Evolutionary conservation across 352 stramenopile species (phyloP).

Genomic region (Phytophthora litchii): DNA sequence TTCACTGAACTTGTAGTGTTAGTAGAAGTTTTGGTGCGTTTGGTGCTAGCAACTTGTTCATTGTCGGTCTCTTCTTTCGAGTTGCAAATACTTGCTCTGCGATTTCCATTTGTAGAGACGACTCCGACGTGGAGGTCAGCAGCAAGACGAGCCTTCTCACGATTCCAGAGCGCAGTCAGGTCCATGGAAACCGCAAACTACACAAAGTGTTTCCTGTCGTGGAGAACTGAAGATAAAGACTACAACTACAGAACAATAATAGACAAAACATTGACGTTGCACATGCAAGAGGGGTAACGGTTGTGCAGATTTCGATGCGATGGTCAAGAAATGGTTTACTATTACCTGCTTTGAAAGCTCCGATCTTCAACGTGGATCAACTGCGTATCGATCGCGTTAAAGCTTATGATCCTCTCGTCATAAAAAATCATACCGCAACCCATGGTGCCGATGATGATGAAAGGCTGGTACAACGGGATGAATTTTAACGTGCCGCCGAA

Average conservation of each 20-base stretch:
- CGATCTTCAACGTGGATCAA: too few species aligned
- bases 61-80: conserved; percentile 3
- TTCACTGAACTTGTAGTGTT: conserved; percentile 2
- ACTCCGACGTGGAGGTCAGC: conserved; percentile 10
- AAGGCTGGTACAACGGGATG: conserved; percentile 83
- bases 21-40: conserved; percentile 4
- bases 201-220: neutral
- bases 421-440: conserved; percentile 80
- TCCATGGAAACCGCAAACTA: conserved; percentile 45
- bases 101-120: neutral
- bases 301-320: too few species aligned
- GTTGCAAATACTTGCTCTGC: conserved; percentile 15
- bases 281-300: too few species aligned
- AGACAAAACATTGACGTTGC: neutral
- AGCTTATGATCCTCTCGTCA: too few species aligned
- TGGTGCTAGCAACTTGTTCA: neutral
- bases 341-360: too few species aligned
- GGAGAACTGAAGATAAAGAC: neutral
- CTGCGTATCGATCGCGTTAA: too few species aligned
- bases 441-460: conserved; percentile 84
- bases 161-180: conserved; percentile 55
- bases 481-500: conserved; percentile 85
- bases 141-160: conserved; percentile 51
- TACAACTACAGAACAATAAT: conserved; percentile 11
- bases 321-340: too few species aligned